A percentile compares a stretch with the other conserved stretches of the same genome.
phyloP scores from a whole-genome alignment of 176 grass and related monocot genomes.

The Musa troglodytarum region DNA sequence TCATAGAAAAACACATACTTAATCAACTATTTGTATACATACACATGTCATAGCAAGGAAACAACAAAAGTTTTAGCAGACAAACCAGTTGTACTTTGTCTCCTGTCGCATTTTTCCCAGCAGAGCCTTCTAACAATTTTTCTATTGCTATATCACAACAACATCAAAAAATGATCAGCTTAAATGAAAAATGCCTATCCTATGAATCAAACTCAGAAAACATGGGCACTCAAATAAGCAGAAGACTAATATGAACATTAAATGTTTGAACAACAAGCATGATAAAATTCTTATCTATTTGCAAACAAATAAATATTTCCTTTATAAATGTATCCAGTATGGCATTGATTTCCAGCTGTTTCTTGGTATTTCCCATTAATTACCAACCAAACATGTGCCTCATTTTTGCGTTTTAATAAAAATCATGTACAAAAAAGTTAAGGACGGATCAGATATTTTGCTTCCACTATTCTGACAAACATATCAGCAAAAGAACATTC shows the following conservation, averaged over 20 bases:
- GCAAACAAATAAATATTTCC: neutral
- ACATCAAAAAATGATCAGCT: slow-evolving; percentile 12
- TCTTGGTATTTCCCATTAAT: too few species aligned
- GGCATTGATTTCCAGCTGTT: too few species aligned
- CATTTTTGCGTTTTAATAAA: too few species aligned
- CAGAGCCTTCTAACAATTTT: slow-evolving; percentile 45
- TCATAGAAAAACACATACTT: too few species aligned
- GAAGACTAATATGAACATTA: neutral
- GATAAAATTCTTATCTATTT: neutral
- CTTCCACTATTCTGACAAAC: too few species aligned
- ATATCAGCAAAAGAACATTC: too few species aligned
- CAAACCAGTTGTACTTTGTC: slow-evolving; percentile 64
- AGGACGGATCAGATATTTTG: too few species aligned
- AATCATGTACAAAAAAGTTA: too few species aligned
- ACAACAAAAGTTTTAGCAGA: slow-evolving; percentile 10
- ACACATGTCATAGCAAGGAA: neutral
- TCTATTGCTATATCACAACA: slow-evolving; percentile 46
- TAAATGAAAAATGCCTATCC: neutral
- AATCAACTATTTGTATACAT: slow-evolving; percentile 1
- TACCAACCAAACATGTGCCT: too few species aligned
- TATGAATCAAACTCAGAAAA: neutral
- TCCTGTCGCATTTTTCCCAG: slow-evolving; percentile 66
- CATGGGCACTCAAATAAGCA: neutral
- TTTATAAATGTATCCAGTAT: too few species aligned
- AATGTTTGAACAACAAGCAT: neutral